Conservation (phyloP, 768 basidiomycete genomes). For the Suillus fuscotomentosus region DNA sequence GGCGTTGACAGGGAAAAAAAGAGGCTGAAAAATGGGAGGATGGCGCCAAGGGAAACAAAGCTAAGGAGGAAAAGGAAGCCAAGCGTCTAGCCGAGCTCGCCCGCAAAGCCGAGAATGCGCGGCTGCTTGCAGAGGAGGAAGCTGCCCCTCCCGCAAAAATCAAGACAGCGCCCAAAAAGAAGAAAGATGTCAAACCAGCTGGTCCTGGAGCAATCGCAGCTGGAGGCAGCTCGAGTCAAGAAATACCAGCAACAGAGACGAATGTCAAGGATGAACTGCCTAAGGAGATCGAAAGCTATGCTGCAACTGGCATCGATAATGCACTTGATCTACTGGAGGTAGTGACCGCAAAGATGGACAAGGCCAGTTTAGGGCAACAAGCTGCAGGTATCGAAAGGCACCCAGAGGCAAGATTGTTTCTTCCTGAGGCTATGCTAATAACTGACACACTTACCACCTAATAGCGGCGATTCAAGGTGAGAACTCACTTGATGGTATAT, state of each 20-base stretch:
- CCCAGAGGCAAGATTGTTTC: conserved; percentile 71
- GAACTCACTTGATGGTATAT: conserved; percentile 1
- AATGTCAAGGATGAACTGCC: conserved; percentile 22
- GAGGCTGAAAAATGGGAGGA: conserved; percentile 71
- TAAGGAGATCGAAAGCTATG: conserved; percentile 61
- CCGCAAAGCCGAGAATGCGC: conserved; percentile 84
- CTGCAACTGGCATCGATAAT: conserved; percentile 88
- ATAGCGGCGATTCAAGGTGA: conserved; percentile 87
- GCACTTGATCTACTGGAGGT: conserved; percentile 86
- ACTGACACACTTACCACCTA: conserved; percentile 13
- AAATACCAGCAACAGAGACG: conserved; percentile 6
- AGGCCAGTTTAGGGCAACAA: conserved; percentile 84
- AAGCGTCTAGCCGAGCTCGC: conserved; percentile 80
- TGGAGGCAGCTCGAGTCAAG: conserved; percentile 42
- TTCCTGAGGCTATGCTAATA: neutral
- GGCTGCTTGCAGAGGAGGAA: conserved; percentile 88
- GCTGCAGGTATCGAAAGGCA: conserved; percentile 87
- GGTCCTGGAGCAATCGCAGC: conserved; percentile 86
- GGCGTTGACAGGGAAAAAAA: conserved; percentile 58
- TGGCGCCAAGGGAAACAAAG: conserved; percentile 63
- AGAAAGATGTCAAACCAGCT: conserved; percentile 65
- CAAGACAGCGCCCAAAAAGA: conserved; percentile 65
- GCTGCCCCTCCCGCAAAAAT: conserved; percentile 50
- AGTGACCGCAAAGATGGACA: conserved; percentile 91
- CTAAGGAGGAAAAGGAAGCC: conserved; percentile 72